phyloP scores from a whole-genome alignment of 1,139 yeast species.

The Casaregolazyma suthepensis region DNA sequence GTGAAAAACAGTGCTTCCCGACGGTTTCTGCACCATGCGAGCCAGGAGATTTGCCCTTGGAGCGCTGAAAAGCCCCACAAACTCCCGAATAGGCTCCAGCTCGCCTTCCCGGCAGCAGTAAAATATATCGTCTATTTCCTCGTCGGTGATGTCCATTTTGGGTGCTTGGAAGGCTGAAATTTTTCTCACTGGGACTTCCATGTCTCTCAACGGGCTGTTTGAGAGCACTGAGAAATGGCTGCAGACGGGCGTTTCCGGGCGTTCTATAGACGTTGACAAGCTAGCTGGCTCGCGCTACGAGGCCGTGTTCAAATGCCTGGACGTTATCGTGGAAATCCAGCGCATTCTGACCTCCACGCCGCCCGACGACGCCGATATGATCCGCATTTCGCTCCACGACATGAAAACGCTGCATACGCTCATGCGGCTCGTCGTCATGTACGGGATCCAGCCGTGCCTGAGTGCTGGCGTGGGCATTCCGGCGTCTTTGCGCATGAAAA shows the following conservation, averaged over 20 bases:
- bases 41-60: constrained; percentile 12
- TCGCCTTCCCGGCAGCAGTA: constrained; percentile 88
- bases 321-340: constrained; percentile 13
- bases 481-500: constrained; percentile 45
- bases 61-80: constrained; percentile 40
- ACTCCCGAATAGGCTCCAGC: constrained; percentile 60
- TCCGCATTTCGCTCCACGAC: constrained; percentile 77
- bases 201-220: constrained; percentile 15
- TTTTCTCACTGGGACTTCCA: constrained; percentile 1
- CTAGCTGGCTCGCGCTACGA: constrained; percentile 2
- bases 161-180: not conserved
- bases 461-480: constrained; percentile 60
- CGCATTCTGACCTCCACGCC: not conserved
- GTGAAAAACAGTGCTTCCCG: constrained; percentile 66
- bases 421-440: constrained; percentile 56
- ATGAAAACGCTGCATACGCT: constrained; percentile 65
- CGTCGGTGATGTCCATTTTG: constrained; percentile 33
- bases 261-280: not conserved
- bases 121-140: constrained; percentile 75
- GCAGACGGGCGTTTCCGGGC: constrained; percentile 3
- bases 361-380: constrained; percentile 33
- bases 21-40: constrained; percentile 16
- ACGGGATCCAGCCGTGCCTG: constrained; percentile 64
- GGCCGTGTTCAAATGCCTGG: constrained; percentile 12
- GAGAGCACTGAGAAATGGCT: constrained; percentile 19